These are phyloP conservation scores for Dendrobium officinale DNA, from an alignment of 106 monocot genomes.

Conservation along the genomic window DNA sequence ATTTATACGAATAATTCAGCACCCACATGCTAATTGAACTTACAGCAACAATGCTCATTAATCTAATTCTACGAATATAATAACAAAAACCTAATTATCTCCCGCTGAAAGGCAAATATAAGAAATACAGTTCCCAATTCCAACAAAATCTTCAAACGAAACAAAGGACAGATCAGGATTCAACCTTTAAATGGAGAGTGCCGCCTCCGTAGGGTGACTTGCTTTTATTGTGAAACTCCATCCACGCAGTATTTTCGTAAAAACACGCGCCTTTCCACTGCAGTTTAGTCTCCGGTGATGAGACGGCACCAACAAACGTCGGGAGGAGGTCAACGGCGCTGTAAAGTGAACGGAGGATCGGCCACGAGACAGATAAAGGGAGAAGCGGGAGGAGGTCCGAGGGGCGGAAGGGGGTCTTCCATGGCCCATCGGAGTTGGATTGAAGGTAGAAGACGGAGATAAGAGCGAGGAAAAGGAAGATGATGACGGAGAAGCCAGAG, in stretches of 20 bases:
- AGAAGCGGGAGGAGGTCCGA: constrained; percentile 25
- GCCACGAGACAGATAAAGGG: constrained; percentile 13
- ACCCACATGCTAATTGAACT: not conserved
- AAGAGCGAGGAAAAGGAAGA: not conserved
- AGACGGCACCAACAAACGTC: constrained; percentile 25
- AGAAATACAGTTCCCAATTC: not conserved
- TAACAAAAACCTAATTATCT: not conserved
- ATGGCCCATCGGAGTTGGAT: constrained; percentile 5
- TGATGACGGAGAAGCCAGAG: not conserved
- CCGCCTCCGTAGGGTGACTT: constrained; percentile 42
- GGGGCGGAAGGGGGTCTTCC: constrained; percentile 10
- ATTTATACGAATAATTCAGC: not conserved
- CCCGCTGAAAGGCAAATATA: not conserved
- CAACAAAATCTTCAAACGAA: not conserved
- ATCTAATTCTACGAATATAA: not conserved
- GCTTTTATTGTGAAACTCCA: constrained; percentile 61
- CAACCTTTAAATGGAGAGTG: constrained; percentile 51
- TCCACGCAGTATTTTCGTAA: constrained; percentile 46
- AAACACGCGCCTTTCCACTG: constrained; percentile 68
- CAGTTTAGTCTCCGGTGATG: constrained; percentile 16
- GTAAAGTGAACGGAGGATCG: constrained; percentile 19
- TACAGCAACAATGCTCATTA: not conserved
- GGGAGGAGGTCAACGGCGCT: constrained; percentile 35
- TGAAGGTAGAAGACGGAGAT: not conserved
- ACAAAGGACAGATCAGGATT: not conserved